Percentiles rank a stretch among this genome's conserved stretches.
phyloP scores from a whole-genome alignment of 2,329 filamentous ascomycete species.

The Colletotrichum sublineola region DNA sequence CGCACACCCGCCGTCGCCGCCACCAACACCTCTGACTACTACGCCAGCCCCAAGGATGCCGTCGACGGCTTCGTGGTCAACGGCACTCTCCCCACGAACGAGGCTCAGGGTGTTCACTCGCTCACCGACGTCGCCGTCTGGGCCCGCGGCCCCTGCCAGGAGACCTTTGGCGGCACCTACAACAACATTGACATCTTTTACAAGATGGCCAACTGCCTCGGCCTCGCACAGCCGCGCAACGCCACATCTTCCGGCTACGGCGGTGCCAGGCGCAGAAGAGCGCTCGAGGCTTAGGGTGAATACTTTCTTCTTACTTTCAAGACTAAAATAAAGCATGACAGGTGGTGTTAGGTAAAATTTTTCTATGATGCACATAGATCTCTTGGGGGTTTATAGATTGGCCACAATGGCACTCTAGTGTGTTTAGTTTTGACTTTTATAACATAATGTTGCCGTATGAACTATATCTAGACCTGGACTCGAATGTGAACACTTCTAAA shows the following conservation, averaged over 20 bases:
- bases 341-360: constrained; percentile 17
- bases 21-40: constrained; percentile 68
- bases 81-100: constrained; percentile 76
- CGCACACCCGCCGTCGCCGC: constrained; percentile 67
- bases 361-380: neutral
- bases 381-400: neutral
- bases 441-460: constrained; percentile 5
- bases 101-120: constrained; percentile 79
- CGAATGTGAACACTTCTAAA: neutral
- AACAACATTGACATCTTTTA: constrained; percentile 81
- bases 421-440: neutral
- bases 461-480: too few species aligned
- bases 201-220: constrained; percentile 78
- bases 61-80: constrained; percentile 79
- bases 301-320: neutral
- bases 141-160: constrained; percentile 83
- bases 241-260: constrained; percentile 19
- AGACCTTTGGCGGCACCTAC: constrained; percentile 79
- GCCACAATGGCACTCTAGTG: neutral
- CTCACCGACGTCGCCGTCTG: constrained; percentile 85
- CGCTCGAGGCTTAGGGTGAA: constrained; percentile 11
- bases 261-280: neutral
- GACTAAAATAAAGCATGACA: constrained; percentile 19
- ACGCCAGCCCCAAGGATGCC: constrained; percentile 77
- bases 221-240: constrained; percentile 56